Evolutionary conservation across 2,329 filamentous ascomycete species (phyloP), one percentile per base, ranked within the genome.

Genomic region (Simplicillium sp.): DNA sequence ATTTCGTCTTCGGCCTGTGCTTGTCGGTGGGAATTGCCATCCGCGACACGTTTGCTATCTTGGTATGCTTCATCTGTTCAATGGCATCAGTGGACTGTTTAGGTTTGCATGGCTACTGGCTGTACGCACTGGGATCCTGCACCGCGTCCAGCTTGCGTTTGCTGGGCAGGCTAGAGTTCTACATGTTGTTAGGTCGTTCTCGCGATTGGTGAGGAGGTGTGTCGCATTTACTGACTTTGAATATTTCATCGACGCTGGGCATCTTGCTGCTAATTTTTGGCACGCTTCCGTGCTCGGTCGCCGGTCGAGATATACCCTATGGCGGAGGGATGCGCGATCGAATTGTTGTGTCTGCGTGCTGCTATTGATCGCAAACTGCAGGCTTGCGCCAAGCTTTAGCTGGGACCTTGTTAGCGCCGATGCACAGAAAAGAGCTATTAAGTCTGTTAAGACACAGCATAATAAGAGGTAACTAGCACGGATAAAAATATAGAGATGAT

Each of bases 81-180:
- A 13, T 33, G 12, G 7, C 17, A 34, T 12, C 31, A 14, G 20
- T 4, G 36, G 16, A 12, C 5, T 4, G 11, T 18, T 20, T n/a
- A n/a, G n/a, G 20, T 8, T 36, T 33, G 11, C n/a, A 34, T 31
- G 13, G 13, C 12, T 12, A 12, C 29, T 29, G 11, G 33, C 11
- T 36, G 34, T 36, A 61, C 73, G 48, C 56, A 83, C 78, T 79
- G 46, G 78, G 77, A 57, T 83, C 76, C 53, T 68, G 68, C 45
- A 77, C 59, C 14, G 74, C 67, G 45, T 82, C 77, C 40, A 80
- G 62, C 59, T 81, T 83, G 51, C 79, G 72, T 57, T 84, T 84
- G 63, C 68, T 72, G 41, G 68, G 57, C 25, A 66, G 55, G 44
- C 70, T 68, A 15, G 67, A 59, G 45, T 60, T 64, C 64, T 64